These are phyloP conservation scores for Aureobasidium sp. DNA, from an alignment of 2,329 filamentous ascomycete genomes.

Conservation along the genomic window DNA sequence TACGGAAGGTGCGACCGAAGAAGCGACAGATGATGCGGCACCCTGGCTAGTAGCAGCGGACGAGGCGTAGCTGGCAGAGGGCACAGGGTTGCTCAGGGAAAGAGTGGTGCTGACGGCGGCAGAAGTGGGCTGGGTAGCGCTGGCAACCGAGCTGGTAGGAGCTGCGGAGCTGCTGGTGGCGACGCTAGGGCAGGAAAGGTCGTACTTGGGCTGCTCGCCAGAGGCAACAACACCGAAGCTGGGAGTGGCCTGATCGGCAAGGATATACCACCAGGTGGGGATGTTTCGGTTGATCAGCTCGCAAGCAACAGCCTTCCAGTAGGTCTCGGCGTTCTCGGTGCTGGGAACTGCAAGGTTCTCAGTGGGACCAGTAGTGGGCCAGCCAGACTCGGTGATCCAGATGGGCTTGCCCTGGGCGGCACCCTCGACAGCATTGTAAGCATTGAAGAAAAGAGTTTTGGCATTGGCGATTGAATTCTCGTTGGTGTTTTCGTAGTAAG, in stretches of 20 bases:
- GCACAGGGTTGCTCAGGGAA: constrained; percentile 9
- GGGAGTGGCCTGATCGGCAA: constrained; percentile 58
- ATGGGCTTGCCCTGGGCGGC: constrained; percentile 62
- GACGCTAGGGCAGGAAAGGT: constrained; percentile 49
- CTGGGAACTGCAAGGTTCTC: constrained; percentile 58
- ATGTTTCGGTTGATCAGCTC: constrained; percentile 53
- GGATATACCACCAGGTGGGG: constrained; percentile 67
- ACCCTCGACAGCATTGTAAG: constrained; percentile 53
- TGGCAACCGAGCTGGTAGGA: constrained; percentile 15
- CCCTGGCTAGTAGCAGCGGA: background rate
- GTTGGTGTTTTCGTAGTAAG: constrained; percentile 70
- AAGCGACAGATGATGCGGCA: constrained; percentile 10
- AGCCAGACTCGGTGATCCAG: constrained; percentile 86
- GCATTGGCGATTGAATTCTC: constrained; percentile 59
- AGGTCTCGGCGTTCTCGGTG: constrained; percentile 63
- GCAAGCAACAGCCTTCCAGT: constrained; percentile 75
- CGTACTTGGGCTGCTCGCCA: constrained; percentile 53
- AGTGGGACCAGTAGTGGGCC: constrained; percentile 65
- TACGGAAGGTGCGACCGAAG: constrained; percentile 19
- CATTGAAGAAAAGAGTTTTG: constrained; percentile 60
- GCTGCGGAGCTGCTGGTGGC: constrained; percentile 17
- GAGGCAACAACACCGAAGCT: constrained; percentile 61
- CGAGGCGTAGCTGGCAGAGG: constrained; percentile 2
- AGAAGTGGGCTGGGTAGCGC: constrained; percentile 15
- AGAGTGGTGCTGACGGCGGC: constrained; percentile 11